These are phyloP conservation scores for Neonectria hederae DNA, from an alignment of 2,329 filamentous ascomycete genomes.

Conservation along the genomic window DNA sequence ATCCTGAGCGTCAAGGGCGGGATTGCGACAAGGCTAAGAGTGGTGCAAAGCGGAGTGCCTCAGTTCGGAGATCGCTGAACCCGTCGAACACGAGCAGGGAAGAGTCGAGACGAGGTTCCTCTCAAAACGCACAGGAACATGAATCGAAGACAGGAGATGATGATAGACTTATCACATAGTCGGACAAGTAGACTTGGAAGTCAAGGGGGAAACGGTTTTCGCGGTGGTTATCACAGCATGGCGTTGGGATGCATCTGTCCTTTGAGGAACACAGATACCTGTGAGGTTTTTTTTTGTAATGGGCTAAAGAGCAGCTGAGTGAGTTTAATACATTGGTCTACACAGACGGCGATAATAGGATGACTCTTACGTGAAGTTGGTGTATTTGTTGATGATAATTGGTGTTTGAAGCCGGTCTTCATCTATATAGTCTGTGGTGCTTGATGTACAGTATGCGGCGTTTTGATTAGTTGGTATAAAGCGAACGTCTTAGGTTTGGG, in stretches of 20 bases:
- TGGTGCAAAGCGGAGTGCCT: conserved; percentile 30
- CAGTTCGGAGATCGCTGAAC: conserved; percentile 33
- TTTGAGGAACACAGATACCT: conserved; percentile 29
- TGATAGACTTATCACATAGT: not conserved
- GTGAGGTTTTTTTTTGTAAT: conserved; percentile 20
- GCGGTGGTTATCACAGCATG: conserved; percentile 15
- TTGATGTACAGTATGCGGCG: conserved; percentile 8
- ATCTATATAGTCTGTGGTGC: conserved; percentile 23
- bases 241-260: conserved; percentile 21
- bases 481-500: not conserved
- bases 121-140: conserved; percentile 11
- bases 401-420: not conserved
- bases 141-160: not conserved
- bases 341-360: conserved; percentile 4
- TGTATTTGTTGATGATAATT: not conserved
- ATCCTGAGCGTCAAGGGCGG: conserved; percentile 27
- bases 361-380: conserved; percentile 21
- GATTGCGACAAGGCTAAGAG: conserved; percentile 16
- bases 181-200: conserved; percentile 23
- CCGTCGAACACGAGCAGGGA: conserved; percentile 27
- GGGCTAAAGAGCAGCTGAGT: conserved; percentile 26
- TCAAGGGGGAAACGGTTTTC: conserved; percentile 12
- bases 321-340: conserved; percentile 24
- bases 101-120: conserved; percentile 18
- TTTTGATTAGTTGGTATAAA: not conserved